Conservation (phyloP, 2,329 filamentous ascomycete genomes). For the Pseudogymnoascus sp. region DNA sequence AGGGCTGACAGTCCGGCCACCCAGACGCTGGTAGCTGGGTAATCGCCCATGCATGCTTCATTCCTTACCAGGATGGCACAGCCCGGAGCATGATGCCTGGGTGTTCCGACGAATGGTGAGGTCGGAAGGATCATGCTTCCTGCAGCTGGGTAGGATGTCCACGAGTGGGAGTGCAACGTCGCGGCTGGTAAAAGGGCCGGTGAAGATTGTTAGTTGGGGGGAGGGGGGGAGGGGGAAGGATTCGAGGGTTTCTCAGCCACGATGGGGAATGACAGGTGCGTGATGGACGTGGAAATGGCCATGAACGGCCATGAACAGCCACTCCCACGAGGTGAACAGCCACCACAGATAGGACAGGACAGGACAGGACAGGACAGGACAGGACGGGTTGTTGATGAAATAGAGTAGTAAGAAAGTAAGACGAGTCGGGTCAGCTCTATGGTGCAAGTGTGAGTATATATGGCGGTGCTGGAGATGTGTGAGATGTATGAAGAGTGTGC, state of each 20-base stretch:
- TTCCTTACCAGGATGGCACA: background rate
- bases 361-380: background rate
- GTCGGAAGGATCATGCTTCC: background rate
- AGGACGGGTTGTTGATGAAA: background rate
- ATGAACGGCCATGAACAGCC: background rate
- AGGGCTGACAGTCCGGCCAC: background rate
- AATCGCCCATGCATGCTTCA: background rate
- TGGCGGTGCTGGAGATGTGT: background rate
- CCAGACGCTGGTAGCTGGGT: background rate
- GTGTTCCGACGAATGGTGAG: background rate
- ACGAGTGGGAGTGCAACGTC: background rate
- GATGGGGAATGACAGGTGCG: background rate
- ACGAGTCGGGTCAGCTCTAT: background rate
- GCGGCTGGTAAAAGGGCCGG: background rate
- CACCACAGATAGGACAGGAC: background rate
- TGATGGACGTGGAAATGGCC: background rate
- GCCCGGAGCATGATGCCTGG: background rate
- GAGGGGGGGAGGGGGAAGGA: background rate
- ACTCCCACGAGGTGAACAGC: background rate
- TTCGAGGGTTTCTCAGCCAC: background rate
- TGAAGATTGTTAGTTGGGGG: background rate
- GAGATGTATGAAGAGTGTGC: background rate
- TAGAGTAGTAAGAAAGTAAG: background rate
- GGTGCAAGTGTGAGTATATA: background rate
- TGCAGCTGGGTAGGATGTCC: background rate